Evolutionary conservation across 495 filamentous ascomycete genomes (phyloP), one percentile per base, ranked within the genome.

Genomic region (Cercophora sp.): DNA sequence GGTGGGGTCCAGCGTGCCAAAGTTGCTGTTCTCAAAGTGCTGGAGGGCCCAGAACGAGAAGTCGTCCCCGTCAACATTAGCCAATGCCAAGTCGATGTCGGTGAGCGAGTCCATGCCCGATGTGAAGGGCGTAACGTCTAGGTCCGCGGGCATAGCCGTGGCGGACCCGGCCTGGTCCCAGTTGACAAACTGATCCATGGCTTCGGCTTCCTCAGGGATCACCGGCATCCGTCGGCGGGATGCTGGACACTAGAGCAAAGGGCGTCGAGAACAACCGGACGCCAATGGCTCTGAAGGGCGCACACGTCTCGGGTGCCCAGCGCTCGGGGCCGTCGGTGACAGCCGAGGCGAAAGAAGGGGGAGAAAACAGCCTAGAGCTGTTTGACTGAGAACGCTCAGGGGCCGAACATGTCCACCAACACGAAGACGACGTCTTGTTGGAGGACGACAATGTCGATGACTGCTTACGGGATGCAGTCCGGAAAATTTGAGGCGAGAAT

Each of bases 11-110:
- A 65, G 2, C 15, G 58, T 46, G 15, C 52, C 48, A 5, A 58
- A 40, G 49, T 62, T 54, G 58, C 58, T 66, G 53, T 69, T 64
- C 42, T 67, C 65, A 48, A 63, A 78, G 50, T 78, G 73, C 48
- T 77, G 65, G 11, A 78, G 59, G 35, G 75, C 75, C 71, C 72
- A 76, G 58, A 69, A 74, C 5, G 72, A 74, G 64, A 74, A 75
- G 57, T 76, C 70, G 49, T 78, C 75, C 9, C 69, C 73, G 0
- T 69, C 65, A 27, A 71, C 66, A 48, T 77, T 71, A 23, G 68
- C 72, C 35, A 78, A 60, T 8, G 66, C 70, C 18, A 77, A 60
- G 48, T 74, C 72, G 53, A 77, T 58, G 48, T 69, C 67, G 8
- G 59, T 40, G 18, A 68, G 63, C 8, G 60, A 59, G 26, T 70